A percentile compares a stretch with the other conserved stretches of the same genome.
Conservation (phyloP, 345 rosid genomes). For the Aquilaria malaccensis region DNA sequence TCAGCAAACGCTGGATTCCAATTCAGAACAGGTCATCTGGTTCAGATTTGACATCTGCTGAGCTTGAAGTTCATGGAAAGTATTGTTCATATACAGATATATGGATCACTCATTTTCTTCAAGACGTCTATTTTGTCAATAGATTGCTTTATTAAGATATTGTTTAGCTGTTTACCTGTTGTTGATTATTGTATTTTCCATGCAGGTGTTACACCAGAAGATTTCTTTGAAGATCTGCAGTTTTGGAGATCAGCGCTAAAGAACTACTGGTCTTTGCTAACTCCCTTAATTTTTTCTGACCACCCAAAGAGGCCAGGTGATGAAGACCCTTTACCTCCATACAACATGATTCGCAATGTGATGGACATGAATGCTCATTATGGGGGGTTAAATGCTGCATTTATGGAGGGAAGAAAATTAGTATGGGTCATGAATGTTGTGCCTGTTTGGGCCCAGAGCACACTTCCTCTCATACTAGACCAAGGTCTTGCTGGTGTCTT, state of each 20-base stretch:
- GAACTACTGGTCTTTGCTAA: constrained; percentile 92
- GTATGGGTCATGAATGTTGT: constrained; percentile 98
- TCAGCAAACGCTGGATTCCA: constrained; percentile 80
- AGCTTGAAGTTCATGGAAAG: constrained; percentile 87
- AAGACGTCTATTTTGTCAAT: not conserved
- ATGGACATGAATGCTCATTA: constrained; percentile 98
- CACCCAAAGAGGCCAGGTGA: constrained; percentile 99
- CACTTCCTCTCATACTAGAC: constrained; percentile 85
- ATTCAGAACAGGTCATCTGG: constrained; percentile 73
- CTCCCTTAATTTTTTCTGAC: constrained; percentile 95
- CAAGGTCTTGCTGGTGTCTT: constrained; percentile 87
- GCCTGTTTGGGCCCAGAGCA: constrained; percentile 61
- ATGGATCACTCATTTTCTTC: not conserved
- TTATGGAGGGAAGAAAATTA: constrained; percentile 62
- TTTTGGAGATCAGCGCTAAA: constrained; percentile 65
- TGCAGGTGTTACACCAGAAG: constrained; percentile 76
- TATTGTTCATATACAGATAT: constrained; percentile 22
- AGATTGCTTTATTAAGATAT: not conserved
- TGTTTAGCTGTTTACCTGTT: not conserved
- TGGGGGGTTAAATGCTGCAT: constrained; percentile 78
- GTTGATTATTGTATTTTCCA: constrained; percentile 12
- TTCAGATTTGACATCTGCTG: constrained; percentile 43
- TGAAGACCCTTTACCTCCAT: constrained; percentile 96
- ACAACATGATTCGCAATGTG: constrained; percentile 92
- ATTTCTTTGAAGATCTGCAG: constrained; percentile 66